Evolutionary conservation across 1,284 basidiomycete species (phyloP), one percentile per base, ranked within the genome.

Genomic region (Ceratobasidium sp.): DNA sequence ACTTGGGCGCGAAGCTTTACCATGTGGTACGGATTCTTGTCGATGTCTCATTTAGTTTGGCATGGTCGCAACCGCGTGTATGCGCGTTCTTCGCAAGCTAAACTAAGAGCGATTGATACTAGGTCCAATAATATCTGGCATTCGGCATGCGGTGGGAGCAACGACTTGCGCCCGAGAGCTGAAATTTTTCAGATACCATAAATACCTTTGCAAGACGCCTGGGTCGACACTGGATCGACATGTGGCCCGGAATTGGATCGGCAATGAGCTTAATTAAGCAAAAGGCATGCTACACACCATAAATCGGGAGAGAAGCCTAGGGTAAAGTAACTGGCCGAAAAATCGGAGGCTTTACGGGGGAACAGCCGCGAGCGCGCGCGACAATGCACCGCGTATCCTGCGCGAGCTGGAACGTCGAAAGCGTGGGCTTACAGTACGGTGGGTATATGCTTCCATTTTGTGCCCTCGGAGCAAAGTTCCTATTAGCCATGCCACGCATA

Each of bases 301-400:
- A 43, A 19, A 40, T 43, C 34, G 59, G 59, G 59, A 19, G 59
- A 43, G 37, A 62, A 62, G 56, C 29, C 29, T 29, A 44, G 37
- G 40, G 61, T 11, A 22, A 29, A 64, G 19, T 49, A 22, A 5
- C 11, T 59, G 54, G 68, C 25, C 57, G 51, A 70, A 70, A 70
- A 73, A 29, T 61, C 70, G 70, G 70, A 49, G 70, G 17, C 70
- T 73, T 62, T 62, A 32, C 70, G 70, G 70, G 43, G 17, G 62
- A 73, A 73, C 70, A 73, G 54, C 57, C 29, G 1, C 37, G 37
- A 49, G 22, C 64, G 3, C 19, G 37, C 6, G 70, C 70, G 70
- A 73, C 44, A 73, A 73, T 73, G 19, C 25, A 73, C 70, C 70
- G 70, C 66, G 46, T 61, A 61, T 37, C 57, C 57, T 17, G 57